Evolutionary conservation across 768 basidiomycete genomes (phyloP).

Genomic region (Hypholoma fasciculare): DNA sequence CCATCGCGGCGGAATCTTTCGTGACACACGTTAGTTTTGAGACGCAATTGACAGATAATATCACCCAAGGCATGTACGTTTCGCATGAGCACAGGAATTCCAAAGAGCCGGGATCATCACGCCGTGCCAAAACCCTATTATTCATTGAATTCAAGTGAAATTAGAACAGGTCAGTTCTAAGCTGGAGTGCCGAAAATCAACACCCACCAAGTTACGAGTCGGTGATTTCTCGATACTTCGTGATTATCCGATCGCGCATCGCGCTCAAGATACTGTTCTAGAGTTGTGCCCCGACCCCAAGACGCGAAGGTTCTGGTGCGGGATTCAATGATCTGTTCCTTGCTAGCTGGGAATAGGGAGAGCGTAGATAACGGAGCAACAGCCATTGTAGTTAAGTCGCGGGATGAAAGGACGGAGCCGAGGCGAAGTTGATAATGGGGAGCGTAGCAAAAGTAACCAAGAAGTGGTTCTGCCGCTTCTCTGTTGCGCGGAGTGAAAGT

Average conservation of each 20-base stretch:
- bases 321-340: slow-evolving; percentile 12
- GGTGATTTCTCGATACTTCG: slow-evolving; percentile 46
- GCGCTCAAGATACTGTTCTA: slow-evolving; percentile 15
- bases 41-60: background rate
- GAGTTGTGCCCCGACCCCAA: slow-evolving; percentile 13
- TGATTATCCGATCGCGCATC: slow-evolving; percentile 10
- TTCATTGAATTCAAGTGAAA: background rate
- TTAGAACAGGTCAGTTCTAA: background rate
- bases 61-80: slow-evolving; percentile 39
- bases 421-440: too few relatives aligned
- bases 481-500: too few relatives aligned
- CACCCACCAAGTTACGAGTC: slow-evolving; percentile 50
- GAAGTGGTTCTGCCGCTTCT: too few relatives aligned
- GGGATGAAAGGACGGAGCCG: too few relatives aligned
- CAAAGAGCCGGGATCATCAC: slow-evolving; percentile 47
- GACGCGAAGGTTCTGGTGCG: slow-evolving; percentile 7
- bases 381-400: too few relatives aligned
- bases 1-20: slow-evolving; percentile 17
- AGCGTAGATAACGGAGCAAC: too few relatives aligned
- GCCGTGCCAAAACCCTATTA: slow-evolving; percentile 57
- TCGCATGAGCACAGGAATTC: slow-evolving; percentile 63
- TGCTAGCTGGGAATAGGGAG: too few relatives aligned
- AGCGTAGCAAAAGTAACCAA: too few relatives aligned
- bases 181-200: background rate
- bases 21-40: background rate